phyloP scores from a whole-genome alignment of 176 grass and related monocot genomes.

The Pharus latifolius region DNA sequence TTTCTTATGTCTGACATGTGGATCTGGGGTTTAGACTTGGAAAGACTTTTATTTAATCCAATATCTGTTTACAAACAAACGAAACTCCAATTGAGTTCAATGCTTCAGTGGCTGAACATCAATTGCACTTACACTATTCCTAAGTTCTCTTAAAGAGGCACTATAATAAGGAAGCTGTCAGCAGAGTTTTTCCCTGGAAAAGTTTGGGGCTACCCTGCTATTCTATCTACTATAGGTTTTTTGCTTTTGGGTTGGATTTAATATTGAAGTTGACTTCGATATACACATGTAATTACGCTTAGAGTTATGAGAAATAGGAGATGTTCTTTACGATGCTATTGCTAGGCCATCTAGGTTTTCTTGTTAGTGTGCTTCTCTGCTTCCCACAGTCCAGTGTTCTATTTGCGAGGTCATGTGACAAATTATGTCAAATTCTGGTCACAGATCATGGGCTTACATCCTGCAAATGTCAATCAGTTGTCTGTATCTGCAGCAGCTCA shows the following conservation, averaged over 20 bases:
- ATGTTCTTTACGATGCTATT: too few species aligned
- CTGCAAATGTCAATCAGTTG: constrained; percentile 26
- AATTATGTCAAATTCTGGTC: constrained; percentile 4
- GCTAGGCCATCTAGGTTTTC: not conserved
- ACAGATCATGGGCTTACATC: constrained; percentile 25
- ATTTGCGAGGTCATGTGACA: not conserved
- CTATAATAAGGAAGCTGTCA: not conserved
- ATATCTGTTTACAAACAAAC: not conserved
- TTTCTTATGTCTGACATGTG: not conserved
- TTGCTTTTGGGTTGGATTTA: too few species aligned
- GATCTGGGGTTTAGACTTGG: constrained; percentile 2
- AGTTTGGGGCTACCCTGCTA: not conserved
- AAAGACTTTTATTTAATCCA: not conserved
- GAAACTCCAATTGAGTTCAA: not conserved
- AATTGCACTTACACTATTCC: not conserved
- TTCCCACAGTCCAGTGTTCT: not conserved
- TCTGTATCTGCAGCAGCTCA: constrained; percentile 25
- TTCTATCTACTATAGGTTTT: not conserved
- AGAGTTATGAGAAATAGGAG: too few species aligned
- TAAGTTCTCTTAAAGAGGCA: not conserved
- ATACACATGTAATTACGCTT: too few species aligned
- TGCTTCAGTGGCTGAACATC: not conserved
- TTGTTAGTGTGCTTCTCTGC: not conserved
- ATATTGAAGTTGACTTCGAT: too few species aligned
- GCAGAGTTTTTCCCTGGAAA: not conserved